Evolutionary conservation across 176 grass and related monocot genomes (phyloP), one percentile per base, ranked within the genome.

Genomic region (Aegilops tauschii): DNA sequence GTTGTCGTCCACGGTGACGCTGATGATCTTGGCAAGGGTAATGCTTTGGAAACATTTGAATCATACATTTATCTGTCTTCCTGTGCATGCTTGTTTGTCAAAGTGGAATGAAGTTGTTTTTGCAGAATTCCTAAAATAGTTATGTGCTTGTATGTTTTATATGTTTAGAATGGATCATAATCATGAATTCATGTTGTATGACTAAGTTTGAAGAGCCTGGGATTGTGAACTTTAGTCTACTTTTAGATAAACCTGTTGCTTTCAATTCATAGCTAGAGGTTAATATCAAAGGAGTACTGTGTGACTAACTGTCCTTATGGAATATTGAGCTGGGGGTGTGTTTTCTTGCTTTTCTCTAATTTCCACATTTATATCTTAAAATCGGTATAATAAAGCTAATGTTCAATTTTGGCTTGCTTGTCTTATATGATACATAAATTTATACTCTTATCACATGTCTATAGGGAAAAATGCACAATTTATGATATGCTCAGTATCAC

Each of bases 21-120:
- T 3, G 93, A 95, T 90, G 93, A 95, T 35, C 93, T 95, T 90
- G 93, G 93, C 80, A 92, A 83, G 78, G 93, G 90, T 95, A 94
- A 85, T 83, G 42, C 21, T n/a, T 14, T 2, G 0, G 29, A 5
- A 80, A 76, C 59, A 45, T 9, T 62, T 84, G 8, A 29, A 82
- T 66, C 44, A 23, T 35, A 4, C 13, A 59, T 52, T 61, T 36
- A 2, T 16, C 2, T 58, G 18, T 18, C 28, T 67, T 5, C 25
- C 11, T 30, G n/a, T 20, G 40, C 45, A 64, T 58, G 18, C 21
- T 65, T 65, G n/a, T 81, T 81, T 86, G 18, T 37, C 35, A 82
- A 3, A 69, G 36, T 30, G 6, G 2, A 62, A 37, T 47, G 50
- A 34, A 7, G 39, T 81, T 5, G 16, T 23, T 70, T 25, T 6